Evolutionary conservation across 495 filamentous ascomycete genomes (phyloP).

Genomic region (Opeltia flavorubescens): DNA sequence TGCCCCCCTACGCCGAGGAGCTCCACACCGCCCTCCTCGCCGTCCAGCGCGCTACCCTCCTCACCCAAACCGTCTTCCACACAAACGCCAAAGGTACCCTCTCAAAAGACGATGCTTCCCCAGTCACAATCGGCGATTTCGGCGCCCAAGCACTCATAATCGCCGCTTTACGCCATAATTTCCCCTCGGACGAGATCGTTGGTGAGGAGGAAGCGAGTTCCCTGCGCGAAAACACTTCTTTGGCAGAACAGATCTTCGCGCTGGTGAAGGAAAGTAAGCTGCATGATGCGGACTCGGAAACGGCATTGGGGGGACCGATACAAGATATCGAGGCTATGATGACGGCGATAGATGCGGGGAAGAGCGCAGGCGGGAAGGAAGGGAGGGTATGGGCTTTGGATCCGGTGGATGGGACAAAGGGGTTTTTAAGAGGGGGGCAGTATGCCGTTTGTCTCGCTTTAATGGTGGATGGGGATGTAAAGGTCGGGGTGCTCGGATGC

Average conservation of each 20-base stretch:
- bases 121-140: constrained; percentile 95
- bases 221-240: constrained; percentile 49
- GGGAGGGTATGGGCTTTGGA: constrained; percentile 95
- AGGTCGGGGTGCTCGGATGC: constrained; percentile 85
- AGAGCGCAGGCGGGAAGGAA: constrained; percentile 59
- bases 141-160: constrained; percentile 96
- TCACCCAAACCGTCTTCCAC: constrained; percentile 89
- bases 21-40: constrained; percentile 78
- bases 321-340: constrained; percentile 62
- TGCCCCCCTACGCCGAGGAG: constrained; percentile 60
- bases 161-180: constrained; percentile 70
- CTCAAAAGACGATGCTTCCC: constrained; percentile 86
- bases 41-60: constrained; percentile 73
- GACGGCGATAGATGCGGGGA: constrained; percentile 70
- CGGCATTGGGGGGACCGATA: constrained; percentile 58
- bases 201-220: constrained; percentile 84
- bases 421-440: constrained; percentile 92
- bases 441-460: constrained; percentile 90
- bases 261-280: constrained; percentile 59
- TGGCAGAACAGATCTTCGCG: constrained; percentile 67
- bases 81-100: constrained; percentile 84
- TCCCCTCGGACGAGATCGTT: constrained; percentile 82
- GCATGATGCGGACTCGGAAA: constrained; percentile 50
- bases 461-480: constrained; percentile 87
- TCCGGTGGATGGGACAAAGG: constrained; percentile 95